phyloP scores from a whole-genome alignment of 1,139 yeast species.

The Candida tunisiensis region DNA sequence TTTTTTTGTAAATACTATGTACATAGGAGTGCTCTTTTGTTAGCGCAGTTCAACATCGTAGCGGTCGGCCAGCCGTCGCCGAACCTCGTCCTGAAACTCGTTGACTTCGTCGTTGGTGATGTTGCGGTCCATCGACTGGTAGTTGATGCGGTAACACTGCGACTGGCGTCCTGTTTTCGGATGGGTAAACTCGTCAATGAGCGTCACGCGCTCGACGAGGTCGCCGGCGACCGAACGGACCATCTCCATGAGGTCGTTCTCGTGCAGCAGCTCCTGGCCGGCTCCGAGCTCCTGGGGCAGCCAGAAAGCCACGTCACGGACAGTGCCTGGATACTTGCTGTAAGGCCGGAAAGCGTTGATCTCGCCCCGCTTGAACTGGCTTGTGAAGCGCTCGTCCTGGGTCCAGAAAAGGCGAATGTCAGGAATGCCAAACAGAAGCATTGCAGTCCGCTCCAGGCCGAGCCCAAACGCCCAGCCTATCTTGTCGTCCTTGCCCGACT shows the following conservation, averaged over 20 bases:
- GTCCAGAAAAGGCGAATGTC: conserved; percentile 94
- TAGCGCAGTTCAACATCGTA: conserved; percentile 51
- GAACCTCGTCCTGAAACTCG: conserved; percentile 45
- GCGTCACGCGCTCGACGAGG: conserved; percentile 67
- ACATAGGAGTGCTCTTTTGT: conserved; percentile 1
- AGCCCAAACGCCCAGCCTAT: conserved; percentile 98
- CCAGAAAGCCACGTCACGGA: conserved; percentile 90
- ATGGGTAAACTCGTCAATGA: conserved; percentile 70
- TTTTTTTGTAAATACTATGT: conserved; percentile 1
- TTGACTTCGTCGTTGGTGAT: conserved; percentile 74
- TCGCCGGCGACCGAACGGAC: conserved; percentile 75
- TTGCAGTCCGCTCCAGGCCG: conserved; percentile 90
- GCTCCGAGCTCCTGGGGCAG: conserved; percentile 30
- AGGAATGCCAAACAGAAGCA: conserved; percentile 88
- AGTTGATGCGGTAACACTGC: conserved; percentile 77
- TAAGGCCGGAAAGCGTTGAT: conserved; percentile 73
- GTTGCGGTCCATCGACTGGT: conserved; percentile 91
- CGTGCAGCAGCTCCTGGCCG: conserved; percentile 55
- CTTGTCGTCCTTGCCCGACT: conserved; percentile 43
- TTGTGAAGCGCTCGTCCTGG: conserved; percentile 53
- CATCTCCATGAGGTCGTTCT: conserved; percentile 86
- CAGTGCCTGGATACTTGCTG: conserved; percentile 79
- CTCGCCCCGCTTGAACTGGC: conserved; percentile 49
- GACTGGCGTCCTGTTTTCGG: conserved; percentile 67
- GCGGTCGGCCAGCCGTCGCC: conserved; percentile 31